Percentiles rank a stretch among this genome's conserved stretches.
Evolutionary conservation across 116 monocot genomes (phyloP).

Genomic region (Iris pallida): DNA sequence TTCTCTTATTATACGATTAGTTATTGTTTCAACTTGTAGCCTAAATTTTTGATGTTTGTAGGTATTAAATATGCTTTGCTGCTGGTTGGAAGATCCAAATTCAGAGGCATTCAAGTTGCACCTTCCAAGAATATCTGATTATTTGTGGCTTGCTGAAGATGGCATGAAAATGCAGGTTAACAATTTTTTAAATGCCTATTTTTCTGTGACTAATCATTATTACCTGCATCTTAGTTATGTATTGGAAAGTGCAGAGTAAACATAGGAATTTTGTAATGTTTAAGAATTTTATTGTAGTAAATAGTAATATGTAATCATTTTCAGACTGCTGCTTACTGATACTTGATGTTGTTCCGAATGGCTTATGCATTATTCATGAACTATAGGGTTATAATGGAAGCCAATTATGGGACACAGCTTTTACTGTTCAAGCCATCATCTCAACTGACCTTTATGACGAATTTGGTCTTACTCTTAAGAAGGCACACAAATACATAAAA

Average conservation of each 20-base stretch:
- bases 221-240: not conserved
- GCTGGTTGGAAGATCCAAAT: conserved; percentile 38
- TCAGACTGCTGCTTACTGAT: not conserved
- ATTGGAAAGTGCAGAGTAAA: not conserved
- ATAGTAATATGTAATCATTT: not conserved
- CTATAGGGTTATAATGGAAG: conserved; percentile 29
- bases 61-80: conserved; percentile 38
- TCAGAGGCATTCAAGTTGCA: conserved; percentile 39
- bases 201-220: not conserved
- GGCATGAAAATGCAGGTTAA: conserved; percentile 55
- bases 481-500: conserved; percentile 30
- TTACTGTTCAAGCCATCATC: conserved; percentile 37
- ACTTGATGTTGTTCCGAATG: not conserved
- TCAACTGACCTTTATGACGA: conserved; percentile 31
- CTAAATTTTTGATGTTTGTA: conserved; percentile 3
- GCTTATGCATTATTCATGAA: not conserved
- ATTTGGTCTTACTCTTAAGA: conserved; percentile 31
- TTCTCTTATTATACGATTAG: too few relatives aligned
- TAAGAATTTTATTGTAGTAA: not conserved
- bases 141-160: conserved; percentile 86
- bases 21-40: too few relatives aligned
- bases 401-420: conserved; percentile 40
- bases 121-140: conserved; percentile 46
- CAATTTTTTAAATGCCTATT: not conserved
- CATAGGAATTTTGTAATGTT: not conserved